These are phyloP conservation scores for Sugiyamaella xylanicola DNA, from an alignment of 1,139 yeast genomes.

Conservation along the genomic window DNA sequence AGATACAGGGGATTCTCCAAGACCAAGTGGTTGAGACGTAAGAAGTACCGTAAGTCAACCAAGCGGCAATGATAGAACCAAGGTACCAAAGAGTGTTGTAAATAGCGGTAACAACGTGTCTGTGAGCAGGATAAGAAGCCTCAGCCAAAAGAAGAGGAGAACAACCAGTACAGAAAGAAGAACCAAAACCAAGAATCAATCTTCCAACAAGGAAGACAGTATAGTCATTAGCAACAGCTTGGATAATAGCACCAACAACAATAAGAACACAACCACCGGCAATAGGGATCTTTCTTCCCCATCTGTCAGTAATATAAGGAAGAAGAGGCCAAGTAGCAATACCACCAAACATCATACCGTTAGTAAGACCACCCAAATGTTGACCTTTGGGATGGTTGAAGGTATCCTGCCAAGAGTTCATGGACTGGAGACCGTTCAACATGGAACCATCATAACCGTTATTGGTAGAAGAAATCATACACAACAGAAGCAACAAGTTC, in stretches of 20 bases:
- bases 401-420: constrained; percentile 41
- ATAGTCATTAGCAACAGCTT: constrained; percentile 72
- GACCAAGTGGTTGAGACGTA: constrained; percentile 40
- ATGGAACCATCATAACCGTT: constrained; percentile 57
- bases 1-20: constrained; percentile 50
- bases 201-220: constrained; percentile 94
- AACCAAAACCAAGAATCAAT: constrained; percentile 91
- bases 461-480: constrained; percentile 51
- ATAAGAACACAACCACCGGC: constrained; percentile 79
- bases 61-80: constrained; percentile 59
- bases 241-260: constrained; percentile 79
- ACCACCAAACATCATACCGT: constrained; percentile 39
- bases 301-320: constrained; percentile 57
- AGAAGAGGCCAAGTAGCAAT: constrained; percentile 64
- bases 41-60: constrained; percentile 53
- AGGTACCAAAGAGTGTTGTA: constrained; percentile 56
- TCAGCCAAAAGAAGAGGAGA: constrained; percentile 40
- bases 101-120: constrained; percentile 50
- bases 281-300: constrained; percentile 81
- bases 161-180: constrained; percentile 63
- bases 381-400: constrained; percentile 49
- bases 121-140: constrained; percentile 46
- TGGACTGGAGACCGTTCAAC: constrained; percentile 54
- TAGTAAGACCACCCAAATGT: constrained; percentile 42
- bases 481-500: constrained; percentile 44